A percentile compares a stretch with the other conserved stretches of the same genome.
Conservation (phyloP, 1,284 basidiomycete species). For the Athelia psychrophila region DNA sequence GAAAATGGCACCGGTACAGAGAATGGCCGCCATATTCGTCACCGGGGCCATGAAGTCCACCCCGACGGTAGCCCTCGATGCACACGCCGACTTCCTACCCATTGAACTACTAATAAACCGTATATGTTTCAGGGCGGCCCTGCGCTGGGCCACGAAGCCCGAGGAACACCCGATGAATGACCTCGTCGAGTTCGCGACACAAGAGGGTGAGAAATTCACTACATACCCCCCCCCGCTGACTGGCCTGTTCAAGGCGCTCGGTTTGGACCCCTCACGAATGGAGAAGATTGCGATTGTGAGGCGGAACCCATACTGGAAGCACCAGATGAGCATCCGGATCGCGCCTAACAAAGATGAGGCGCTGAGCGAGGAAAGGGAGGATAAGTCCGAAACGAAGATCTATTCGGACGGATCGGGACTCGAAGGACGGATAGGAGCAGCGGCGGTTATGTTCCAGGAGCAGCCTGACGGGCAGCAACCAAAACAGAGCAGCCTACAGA, state of each 20-base stretch:
- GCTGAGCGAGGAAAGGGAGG: neutral
- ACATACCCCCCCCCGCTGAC: neutral
- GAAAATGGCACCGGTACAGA: constrained; percentile 8
- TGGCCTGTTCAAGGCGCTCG: neutral
- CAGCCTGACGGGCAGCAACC: too few species aligned
- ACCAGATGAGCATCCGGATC: neutral
- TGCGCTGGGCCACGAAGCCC: constrained; percentile 8
- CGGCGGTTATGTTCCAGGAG: constrained; percentile 11
- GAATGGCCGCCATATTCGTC: constrained; percentile 11
- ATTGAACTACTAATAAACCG: constrained; percentile 9
- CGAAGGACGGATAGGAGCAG: constrained; percentile 17
- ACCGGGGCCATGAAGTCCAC: constrained; percentile 18
- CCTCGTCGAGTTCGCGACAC: neutral
- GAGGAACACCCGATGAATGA: constrained; percentile 5
- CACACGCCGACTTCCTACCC: constrained; percentile 15
- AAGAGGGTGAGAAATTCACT: too few species aligned
- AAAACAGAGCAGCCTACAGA: too few species aligned
- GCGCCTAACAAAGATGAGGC: neutral
- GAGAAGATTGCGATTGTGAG: neutral
- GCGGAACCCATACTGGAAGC: neutral
- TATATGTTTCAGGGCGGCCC: constrained; percentile 5
- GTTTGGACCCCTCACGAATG: neutral
- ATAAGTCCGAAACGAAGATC: neutral
- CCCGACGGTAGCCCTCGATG: constrained; percentile 12
- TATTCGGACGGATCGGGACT: constrained; percentile 19